Conservation (phyloP, 306 rosid species). For the Vigna reflexopilosa region DNA sequence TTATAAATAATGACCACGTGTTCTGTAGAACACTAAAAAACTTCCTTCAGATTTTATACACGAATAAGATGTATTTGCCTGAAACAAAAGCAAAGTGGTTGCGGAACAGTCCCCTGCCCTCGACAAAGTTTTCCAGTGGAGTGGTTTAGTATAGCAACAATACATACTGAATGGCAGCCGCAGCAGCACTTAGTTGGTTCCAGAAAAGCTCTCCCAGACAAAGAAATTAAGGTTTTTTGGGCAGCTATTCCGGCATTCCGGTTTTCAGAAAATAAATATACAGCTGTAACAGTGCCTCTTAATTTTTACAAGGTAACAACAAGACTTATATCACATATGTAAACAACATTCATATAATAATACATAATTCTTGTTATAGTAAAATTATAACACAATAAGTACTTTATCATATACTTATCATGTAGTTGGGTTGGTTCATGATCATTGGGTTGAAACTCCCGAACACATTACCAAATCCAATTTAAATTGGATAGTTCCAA, state of each 20-base stretch:
- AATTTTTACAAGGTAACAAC: too few species aligned
- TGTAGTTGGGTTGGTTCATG: too few species aligned
- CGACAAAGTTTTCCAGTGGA: background rate
- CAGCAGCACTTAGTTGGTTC: background rate
- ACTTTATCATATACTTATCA: too few species aligned
- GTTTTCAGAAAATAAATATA: background rate
- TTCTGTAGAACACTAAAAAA: constrained; percentile 26
- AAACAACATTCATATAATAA: too few species aligned
- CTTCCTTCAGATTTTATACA: constrained; percentile 36
- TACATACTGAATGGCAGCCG: background rate
- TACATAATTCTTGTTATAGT: too few species aligned
- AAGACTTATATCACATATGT: too few species aligned
- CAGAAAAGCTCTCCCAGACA: background rate
- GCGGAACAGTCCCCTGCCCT: background rate
- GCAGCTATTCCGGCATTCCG: background rate
- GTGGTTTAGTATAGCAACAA: background rate
- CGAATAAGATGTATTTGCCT: constrained; percentile 29
- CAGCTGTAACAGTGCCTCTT: background rate
- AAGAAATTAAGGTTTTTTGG: background rate
- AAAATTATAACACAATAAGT: too few species aligned
- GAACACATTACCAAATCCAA: too few species aligned
- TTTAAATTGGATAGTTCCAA: too few species aligned
- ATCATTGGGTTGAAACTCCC: too few species aligned
- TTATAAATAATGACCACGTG: background rate
- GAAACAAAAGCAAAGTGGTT: background rate